A percentile compares a stretch with the other conserved stretches of the same genome.
phyloP scores from a whole-genome alignment of 1,139 yeast species.

The Nakaseomyces glabratus region DNA sequence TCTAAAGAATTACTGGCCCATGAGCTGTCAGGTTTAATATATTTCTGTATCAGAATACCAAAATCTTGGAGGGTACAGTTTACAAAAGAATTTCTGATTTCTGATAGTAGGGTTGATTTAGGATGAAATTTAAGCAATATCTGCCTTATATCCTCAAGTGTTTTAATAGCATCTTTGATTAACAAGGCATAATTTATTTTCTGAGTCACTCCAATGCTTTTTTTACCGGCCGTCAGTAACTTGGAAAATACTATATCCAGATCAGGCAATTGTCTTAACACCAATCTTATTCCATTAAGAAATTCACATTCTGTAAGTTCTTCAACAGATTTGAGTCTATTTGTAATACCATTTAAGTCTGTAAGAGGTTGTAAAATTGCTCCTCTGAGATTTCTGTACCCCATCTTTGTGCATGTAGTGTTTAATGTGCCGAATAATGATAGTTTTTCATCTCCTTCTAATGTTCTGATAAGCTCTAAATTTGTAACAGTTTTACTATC shows the following conservation, averaged over 20 bases:
- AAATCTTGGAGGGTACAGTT: neutral
- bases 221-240: conserved; percentile 24
- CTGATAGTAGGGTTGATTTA: neutral
- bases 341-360: conserved; percentile 29
- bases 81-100: too few relatives aligned
- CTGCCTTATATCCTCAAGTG: conserved; percentile 10
- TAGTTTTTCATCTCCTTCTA: conserved; percentile 25
- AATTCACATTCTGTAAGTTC: conserved; percentile 28
- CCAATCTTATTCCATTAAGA: conserved; percentile 19
- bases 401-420: conserved; percentile 39
- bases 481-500: conserved; percentile 33
- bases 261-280: conserved; percentile 32
- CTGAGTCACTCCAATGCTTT: conserved; percentile 28
- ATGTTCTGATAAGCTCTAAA: conserved; percentile 35
- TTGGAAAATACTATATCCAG: conserved; percentile 33
- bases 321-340: conserved; percentile 33
- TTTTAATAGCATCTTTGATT: conserved; percentile 31
- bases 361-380: conserved; percentile 41
- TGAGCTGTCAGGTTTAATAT: conserved; percentile 35
- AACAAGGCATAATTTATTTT: conserved; percentile 35
- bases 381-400: conserved; percentile 34
- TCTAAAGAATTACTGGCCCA: conserved; percentile 38
- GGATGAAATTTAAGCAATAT: neutral
- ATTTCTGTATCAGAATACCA: conserved; percentile 1
- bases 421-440: conserved; percentile 35